Evolutionary conservation across 306 rosid genomes (phyloP), one percentile per base, ranked within the genome.

Genomic region (Casuarina cunninghamiana): DNA sequence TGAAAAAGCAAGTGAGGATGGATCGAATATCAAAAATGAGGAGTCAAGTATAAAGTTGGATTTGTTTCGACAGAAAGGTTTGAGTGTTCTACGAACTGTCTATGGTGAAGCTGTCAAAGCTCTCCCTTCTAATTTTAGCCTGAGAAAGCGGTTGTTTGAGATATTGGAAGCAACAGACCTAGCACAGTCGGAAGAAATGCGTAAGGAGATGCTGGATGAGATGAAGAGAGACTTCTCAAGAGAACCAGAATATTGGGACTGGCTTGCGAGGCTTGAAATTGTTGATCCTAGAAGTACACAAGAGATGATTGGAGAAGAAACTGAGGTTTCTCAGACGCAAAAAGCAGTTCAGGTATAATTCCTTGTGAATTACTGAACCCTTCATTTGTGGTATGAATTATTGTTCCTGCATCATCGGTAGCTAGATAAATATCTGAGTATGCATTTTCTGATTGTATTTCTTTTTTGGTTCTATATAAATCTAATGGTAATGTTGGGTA

Each of bases 221-320:
- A 82, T 93, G 89, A 92, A 86, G 80, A 86, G 87, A 80, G 92
- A 87, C 85, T 95, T 92, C 83, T 85, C 84, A 10, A 83, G 83
- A 15, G 82, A 82, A 42, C 97, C 97, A 57, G 93, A 83, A 63
- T 91, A 84, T 75, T 95, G 99, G 99, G 91, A 92, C 69, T 95
- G 99, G 97, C 90, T 91, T 17, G 99, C 94, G 12, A 91, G 89
- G 80, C 93, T 79, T 77, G 88, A 87, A 75, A 86, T 45, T 72
- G 71, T 45, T 77, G 75, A 83, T 73, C 63, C 86, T 62, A 89
- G 80, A 76, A 77, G 61, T 71, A 61, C 65, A 50, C 81, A 62
- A 15, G 89, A 60, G 67, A 82, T 5, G 19, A 79, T 82, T 57
- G 90, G 84, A 84, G 91, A 83, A 80, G 70, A 67, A 42, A 67